phyloP scores from a whole-genome alignment of 2,329 filamentous ascomycete genomes.

The Thielaviopsis euricoi region DNA sequence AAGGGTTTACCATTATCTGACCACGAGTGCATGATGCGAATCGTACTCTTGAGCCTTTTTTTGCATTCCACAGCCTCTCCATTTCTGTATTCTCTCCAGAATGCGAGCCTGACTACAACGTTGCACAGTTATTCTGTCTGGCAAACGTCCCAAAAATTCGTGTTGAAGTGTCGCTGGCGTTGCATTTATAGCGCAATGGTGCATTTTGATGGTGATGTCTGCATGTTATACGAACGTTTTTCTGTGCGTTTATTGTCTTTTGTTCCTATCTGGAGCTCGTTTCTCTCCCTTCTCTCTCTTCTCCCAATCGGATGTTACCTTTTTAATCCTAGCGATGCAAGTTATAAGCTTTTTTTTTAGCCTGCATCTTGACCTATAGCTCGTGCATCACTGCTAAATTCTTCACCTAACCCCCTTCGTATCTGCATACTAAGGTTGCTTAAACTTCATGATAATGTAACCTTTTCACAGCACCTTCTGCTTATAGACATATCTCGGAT shows the following conservation, averaged over 20 bases:
- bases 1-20: too few species aligned
- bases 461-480: background rate
- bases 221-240: background rate
- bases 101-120: background rate
- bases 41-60: too few species aligned
- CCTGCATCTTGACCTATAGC: too few species aligned
- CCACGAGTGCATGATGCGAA: too few species aligned
- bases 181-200: background rate
- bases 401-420: background rate
- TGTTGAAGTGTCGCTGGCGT: background rate
- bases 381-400: background rate
- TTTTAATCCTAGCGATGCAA: too few species aligned
- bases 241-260: background rate
- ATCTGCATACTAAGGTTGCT: background rate
- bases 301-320: too few species aligned
- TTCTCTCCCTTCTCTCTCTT: too few species aligned
- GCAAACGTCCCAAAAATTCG: background rate
- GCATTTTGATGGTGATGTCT: background rate
- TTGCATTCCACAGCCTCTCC: background rate
- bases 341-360: too few species aligned
- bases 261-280: background rate
- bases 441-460: background rate
- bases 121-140: background rate
- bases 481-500: background rate
- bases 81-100: background rate